Evolutionary conservation across 148 eudicot species (phyloP), one percentile per base, ranked within the genome.

Genomic region (Silene conica): DNA sequence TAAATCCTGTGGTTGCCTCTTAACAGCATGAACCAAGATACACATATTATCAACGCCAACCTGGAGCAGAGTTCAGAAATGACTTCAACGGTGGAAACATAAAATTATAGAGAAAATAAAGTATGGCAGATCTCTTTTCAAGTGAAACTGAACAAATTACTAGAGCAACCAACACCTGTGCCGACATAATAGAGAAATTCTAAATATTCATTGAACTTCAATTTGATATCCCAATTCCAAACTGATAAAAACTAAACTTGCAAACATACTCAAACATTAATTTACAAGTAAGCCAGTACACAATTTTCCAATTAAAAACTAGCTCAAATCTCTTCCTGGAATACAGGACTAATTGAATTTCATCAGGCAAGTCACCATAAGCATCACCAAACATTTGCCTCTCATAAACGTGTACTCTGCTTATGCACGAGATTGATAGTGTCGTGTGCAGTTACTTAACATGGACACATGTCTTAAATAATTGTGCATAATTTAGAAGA

Each of bases 11-110:
- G 90, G 88, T 79, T 96, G 99, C 79, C 99, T 80, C 81, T 96
- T 96, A 70, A 87, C 99, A 48, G 99, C 92, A 77, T 96, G 87
- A 34, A 96, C 99, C 85, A 96, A 78, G 73, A 96, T 96, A 80
- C 99, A 96, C 99, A 96, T 96, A 78, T 96, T 96, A 80, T 96
- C 99, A 64, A 96, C 99, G 73, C 99, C 99, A 74, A 96, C 99
- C 99, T 96, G 87, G 72, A 12, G 28, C 71, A 81, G 46, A 7
- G 20, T 56, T 67, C 15, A 50, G 23, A 50, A 50, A 50, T 15
- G 55, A 50, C 18, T 50, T 50, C 43, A 50, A 50, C 3, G 55
- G 55, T 9, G 55, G 55, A 50, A 50, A 12, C 25, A 59, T 21
- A 8, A 7, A 59, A 1, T 63, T 65, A 65, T 20, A 0, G 48